These are phyloP conservation scores for Russula abietina DNA, from an alignment of 768 basidiomycete species.

Conservation along the genomic window DNA sequence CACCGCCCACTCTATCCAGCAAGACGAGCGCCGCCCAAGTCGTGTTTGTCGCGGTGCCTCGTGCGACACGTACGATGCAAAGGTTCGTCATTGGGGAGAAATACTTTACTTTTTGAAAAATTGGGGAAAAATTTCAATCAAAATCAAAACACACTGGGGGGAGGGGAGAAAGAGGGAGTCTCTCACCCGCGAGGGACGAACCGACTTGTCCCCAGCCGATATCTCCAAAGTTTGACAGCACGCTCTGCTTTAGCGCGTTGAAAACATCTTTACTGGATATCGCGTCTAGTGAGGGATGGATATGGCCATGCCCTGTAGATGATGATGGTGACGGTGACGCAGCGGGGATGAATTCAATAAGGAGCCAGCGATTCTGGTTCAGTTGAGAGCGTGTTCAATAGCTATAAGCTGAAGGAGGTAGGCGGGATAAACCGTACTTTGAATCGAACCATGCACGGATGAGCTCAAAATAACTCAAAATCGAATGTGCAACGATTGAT, in stretches of 20 bases:
- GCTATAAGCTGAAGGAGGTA: not conserved
- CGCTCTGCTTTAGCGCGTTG: constrained; percentile 60
- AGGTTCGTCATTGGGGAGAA: constrained; percentile 78
- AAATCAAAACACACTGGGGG: not conserved
- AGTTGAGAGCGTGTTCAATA: not conserved
- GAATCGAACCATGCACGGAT: constrained; percentile 14
- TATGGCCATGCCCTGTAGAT: constrained; percentile 66
- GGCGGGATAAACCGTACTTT: not conserved
- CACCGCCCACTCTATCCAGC: constrained; percentile 51
- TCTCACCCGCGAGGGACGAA: constrained; percentile 60
- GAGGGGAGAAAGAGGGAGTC: not conserved
- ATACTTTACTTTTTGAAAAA: constrained; percentile 62
- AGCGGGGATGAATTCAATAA: constrained; percentile 71
- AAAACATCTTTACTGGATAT: constrained; percentile 67
- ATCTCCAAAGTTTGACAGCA: constrained; percentile 74
- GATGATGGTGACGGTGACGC: constrained; percentile 38
- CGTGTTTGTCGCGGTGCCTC: constrained; percentile 65
- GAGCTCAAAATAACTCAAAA: too few species aligned
- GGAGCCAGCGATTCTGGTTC: constrained; percentile 76
- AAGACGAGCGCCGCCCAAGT: constrained; percentile 78
- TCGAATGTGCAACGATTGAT: too few species aligned
- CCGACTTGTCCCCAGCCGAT: constrained; percentile 81
- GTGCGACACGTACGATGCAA: constrained; percentile 78
- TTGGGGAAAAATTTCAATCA: too few species aligned
- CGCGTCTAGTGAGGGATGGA: constrained; percentile 44